Base-by-base conservation (phyloP, 78 protist genomes). In the Dictyostelium capitatum region DNA sequence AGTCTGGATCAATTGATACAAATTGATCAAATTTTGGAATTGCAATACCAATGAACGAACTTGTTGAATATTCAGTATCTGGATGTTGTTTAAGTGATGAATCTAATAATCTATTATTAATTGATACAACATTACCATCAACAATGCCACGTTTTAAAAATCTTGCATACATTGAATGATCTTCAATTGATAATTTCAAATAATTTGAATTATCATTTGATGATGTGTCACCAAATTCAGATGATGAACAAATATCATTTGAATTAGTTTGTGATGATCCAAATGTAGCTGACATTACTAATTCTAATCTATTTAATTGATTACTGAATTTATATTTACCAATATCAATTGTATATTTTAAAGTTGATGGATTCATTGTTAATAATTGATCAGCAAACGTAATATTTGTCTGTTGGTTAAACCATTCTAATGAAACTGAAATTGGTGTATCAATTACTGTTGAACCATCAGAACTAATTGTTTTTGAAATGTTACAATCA, bases 301-400 rank as follows among this genome's bases (percentile, higher is more conserved):
- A 25, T 69, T 82, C 77, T 10, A 82, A 19, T 4, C 12, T 43
- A 19, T 82, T 82, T 4, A 82, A 50, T 15, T 9, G 15, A 28
- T 20, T 12, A 11, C 47, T 14, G 30, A 82, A 82, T 11, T 0
- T 3, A 30, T 82, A 82, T 4, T 37, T 14, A 6, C 77, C 23
- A 3, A 82, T 15, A 6, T 28, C 7, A 46, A 82, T 82, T 3
- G 78, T 69, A 47, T 82, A 82, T 69, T 82, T 82, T 1, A 82
- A 37, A 20, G 85, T 30, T 15, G 23, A 54, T 59, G 70, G 70
- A 10, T 6, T 59, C 74, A 80, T 80, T 9, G 43, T 48, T 0
- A 65, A 8, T 11, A 17, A 1, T 67, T 81, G 65, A 32, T 30
- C 30, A 7, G 79, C 74, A 67, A 81, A 81, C 41, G 79, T 15